These are phyloP conservation scores for Penicillium psychrofluorescens DNA, from an alignment of 495 filamentous ascomycete genomes.

Conservation along the genomic window DNA sequence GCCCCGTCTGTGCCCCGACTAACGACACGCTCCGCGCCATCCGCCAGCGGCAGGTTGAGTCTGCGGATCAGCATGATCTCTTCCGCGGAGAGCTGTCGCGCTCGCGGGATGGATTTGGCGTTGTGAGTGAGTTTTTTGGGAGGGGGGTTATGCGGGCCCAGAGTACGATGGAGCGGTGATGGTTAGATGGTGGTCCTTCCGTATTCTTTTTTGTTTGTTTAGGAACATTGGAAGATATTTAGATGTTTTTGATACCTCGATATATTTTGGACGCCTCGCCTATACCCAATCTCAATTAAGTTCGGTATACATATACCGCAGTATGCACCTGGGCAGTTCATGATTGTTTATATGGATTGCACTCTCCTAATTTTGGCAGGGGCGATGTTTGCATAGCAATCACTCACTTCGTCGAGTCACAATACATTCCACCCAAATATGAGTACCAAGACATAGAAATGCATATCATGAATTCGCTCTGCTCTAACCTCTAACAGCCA, in stretches of 20 bases:
- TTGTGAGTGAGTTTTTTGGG: constrained; percentile 90
- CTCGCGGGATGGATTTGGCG: constrained; percentile 77
- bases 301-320: too few relatives aligned
- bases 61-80: constrained; percentile 80
- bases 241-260: constrained; percentile 5
- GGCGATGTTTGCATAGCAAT: too few relatives aligned
- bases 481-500: constrained; percentile 7
- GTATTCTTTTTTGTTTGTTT: not conserved
- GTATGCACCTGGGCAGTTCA: too few relatives aligned
- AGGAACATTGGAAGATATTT: too few relatives aligned
- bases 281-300: too few relatives aligned
- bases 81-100: constrained; percentile 75
- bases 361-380: too few relatives aligned
- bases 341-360: too few relatives aligned
- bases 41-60: constrained; percentile 78
- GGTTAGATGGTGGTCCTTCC: too few relatives aligned
- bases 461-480: constrained; percentile 6
- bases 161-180: constrained; percentile 28
- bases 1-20: constrained; percentile 71
- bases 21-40: constrained; percentile 85
- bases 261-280: too few relatives aligned
- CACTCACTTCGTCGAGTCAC: too few relatives aligned
- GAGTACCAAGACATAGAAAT: constrained; percentile 6
- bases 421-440: not conserved
- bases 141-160: constrained; percentile 72